Evolutionary conservation across 2,329 filamentous ascomycete genomes (phyloP).

Genomic region (Dactylellina cionopaga): DNA sequence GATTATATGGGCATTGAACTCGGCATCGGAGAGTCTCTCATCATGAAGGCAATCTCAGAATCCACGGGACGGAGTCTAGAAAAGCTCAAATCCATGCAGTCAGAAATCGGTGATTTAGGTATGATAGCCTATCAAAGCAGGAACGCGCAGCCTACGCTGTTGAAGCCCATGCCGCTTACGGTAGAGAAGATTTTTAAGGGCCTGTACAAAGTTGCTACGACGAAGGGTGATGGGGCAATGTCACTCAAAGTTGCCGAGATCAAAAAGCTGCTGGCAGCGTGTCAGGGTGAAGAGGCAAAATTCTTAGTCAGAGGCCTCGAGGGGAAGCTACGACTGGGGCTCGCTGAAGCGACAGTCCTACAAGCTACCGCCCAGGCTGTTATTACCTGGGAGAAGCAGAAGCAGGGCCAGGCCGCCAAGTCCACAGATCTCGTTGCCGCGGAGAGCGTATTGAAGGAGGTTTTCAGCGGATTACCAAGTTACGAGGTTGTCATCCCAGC

Average conservation of each 20-base stretch:
- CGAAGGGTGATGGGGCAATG: slow-evolving; percentile 86
- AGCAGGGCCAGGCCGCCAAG: slow-evolving; percentile 75
- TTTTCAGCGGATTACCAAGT: slow-evolving; percentile 92
- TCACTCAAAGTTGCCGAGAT: slow-evolving; percentile 91
- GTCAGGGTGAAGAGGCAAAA: slow-evolving; percentile 93
- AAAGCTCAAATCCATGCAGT: slow-evolving; percentile 94
- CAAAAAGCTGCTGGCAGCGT: slow-evolving; percentile 93
- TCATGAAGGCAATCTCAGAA: slow-evolving; percentile 98
- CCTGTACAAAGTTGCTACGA: slow-evolving; percentile 85
- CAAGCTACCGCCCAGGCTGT: slow-evolving; percentile 90
- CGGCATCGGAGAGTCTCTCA: slow-evolving; percentile 96
- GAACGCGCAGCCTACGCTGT: slow-evolving; percentile 96
- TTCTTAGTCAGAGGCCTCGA: slow-evolving; percentile 92
- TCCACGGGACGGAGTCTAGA: slow-evolving; percentile 86
- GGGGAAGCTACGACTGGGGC: slow-evolving; percentile 87
- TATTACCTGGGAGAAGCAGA: slow-evolving; percentile 80
- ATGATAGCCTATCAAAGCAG: slow-evolving; percentile 95
- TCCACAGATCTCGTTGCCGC: slow-evolving; percentile 82
- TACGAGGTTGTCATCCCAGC: slow-evolving; percentile 95
- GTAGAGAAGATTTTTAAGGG: slow-evolving; percentile 87
- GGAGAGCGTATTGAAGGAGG: slow-evolving; percentile 85
- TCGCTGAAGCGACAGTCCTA: slow-evolving; percentile 91
- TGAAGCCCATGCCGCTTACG: slow-evolving; percentile 92
- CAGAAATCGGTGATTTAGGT: slow-evolving; percentile 94
- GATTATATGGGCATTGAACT: slow-evolving; percentile 97